Evolutionary conservation across 495 filamentous ascomycete species (phyloP).

Genomic region (Hyphodiscus hymeniophilus): DNA sequence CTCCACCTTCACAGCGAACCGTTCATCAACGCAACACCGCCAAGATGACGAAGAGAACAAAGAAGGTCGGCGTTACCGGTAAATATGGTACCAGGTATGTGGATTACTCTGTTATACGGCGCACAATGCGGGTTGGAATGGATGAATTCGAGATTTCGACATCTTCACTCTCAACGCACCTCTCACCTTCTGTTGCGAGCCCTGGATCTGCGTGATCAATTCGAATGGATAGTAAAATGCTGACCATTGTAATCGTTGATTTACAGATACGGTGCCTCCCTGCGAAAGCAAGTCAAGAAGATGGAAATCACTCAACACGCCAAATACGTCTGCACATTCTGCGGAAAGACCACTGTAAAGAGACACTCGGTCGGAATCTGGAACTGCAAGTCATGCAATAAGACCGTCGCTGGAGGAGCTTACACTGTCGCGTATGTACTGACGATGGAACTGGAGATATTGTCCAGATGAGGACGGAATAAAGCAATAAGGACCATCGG

Average conservation of each 20-base stretch:
- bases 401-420: slow-evolving; percentile 92
- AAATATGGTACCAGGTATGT: slow-evolving; percentile 53
- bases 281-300: slow-evolving; percentile 99
- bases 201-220: not conserved
- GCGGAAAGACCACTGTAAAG: slow-evolving; percentile 93
- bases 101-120: not conserved
- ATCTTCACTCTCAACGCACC: not conserved
- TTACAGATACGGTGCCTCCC: slow-evolving; percentile 91
- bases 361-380: slow-evolving; percentile 91
- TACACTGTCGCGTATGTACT: slow-evolving; percentile 89
- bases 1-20: slow-evolving; percentile 17
- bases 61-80: slow-evolving; percentile 86
- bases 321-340: slow-evolving; percentile 85
- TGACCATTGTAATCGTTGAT: not conserved
- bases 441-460: not conserved
- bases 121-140: no score
- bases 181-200: not conserved
- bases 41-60: slow-evolving; percentile 95
- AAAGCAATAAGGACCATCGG: slow-evolving; percentile 2
- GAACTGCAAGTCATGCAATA: slow-evolving; percentile 88
- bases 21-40: slow-evolving; percentile 26
- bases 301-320: slow-evolving; percentile 98
- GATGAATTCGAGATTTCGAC: slow-evolving; percentile 4
- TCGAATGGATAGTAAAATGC: no score
- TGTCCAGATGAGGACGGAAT: not conserved